Conservation (phyloP, 2,329 filamentous ascomycete genomes). For the Penicillium fuscoglaucum region DNA sequence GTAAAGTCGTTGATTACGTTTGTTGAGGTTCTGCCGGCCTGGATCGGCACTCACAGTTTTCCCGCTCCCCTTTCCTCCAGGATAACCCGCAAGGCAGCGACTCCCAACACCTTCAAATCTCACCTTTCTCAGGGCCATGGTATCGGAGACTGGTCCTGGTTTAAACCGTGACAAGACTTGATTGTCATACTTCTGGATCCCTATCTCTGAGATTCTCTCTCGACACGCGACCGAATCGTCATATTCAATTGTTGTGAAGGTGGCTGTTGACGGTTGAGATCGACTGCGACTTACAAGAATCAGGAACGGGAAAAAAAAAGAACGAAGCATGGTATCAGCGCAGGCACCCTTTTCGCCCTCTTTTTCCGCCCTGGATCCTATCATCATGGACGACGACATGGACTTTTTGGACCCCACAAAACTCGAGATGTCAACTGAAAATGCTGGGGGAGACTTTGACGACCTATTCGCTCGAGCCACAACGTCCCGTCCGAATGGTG, state of each 20-base stretch:
- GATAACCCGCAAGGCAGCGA: constrained; percentile 18
- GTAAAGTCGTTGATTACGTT: neutral
- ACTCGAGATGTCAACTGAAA: constrained; percentile 38
- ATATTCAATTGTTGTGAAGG: constrained; percentile 4
- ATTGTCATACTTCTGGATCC: neutral
- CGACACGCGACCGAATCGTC: neutral
- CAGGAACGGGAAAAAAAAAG: constrained; percentile 1
- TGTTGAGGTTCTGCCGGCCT: constrained; percentile 24
- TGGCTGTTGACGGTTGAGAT: constrained; percentile 16
- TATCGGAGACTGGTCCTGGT: constrained; percentile 24
- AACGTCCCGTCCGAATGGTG: constrained; percentile 31
- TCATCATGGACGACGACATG: constrained; percentile 47
- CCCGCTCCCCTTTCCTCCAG: constrained; percentile 31
- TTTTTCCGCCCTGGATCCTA: constrained; percentile 42
- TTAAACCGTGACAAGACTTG: constrained; percentile 11
- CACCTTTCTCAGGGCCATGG: constrained; percentile 22
- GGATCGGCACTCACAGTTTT: constrained; percentile 29
- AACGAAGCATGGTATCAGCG: constrained; percentile 39
- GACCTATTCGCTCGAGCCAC: constrained; percentile 41
- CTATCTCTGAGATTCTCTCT: constrained; percentile 6
- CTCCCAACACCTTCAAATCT: constrained; percentile 5
- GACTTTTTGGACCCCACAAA: constrained; percentile 44
- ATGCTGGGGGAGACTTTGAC: constrained; percentile 45
- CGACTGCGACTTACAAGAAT: constrained; percentile 9
- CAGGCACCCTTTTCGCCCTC: constrained; percentile 39